Evolutionary conservation across 148 eudicot genomes (phyloP).

Genomic region (Arctostaphylos glauca): DNA sequence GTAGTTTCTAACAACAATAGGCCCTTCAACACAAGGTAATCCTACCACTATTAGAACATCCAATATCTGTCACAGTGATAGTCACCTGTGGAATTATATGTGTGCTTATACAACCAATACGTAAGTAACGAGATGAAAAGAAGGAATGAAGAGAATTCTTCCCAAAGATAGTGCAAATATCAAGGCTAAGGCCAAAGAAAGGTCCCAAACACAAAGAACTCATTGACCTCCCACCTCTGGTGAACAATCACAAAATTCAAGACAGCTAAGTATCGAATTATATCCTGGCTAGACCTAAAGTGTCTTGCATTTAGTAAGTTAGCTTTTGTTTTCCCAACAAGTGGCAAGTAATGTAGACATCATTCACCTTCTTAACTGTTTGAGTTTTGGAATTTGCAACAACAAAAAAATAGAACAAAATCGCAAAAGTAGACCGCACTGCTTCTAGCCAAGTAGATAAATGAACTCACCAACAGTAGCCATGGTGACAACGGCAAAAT

Average conservation of each 20-base stretch:
- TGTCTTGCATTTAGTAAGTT: not conserved
- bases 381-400: not conserved
- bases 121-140: not conserved
- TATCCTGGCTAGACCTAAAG: not conserved
- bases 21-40: not conserved
- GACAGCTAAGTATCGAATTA: not conserved
- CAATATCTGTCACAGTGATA: not conserved
- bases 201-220: not conserved
- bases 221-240: not conserved
- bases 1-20: not conserved
- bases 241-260: not conserved
- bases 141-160: not conserved
- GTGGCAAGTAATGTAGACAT: not conserved
- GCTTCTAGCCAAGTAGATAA: not conserved
- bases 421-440: not conserved
- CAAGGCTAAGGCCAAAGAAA: not conserved
- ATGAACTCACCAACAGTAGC: constrained; percentile 81
- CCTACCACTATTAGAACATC: not conserved
- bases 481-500: constrained; percentile 95
- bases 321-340: not conserved
- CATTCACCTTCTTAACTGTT: not conserved
- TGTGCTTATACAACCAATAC: not conserved
- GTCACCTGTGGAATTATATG: not conserved
- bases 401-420: not conserved
- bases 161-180: not conserved